Evolutionary conservation across 73 alveolate species (phyloP).

Genomic region (Paramecium biaurelia): DNA sequence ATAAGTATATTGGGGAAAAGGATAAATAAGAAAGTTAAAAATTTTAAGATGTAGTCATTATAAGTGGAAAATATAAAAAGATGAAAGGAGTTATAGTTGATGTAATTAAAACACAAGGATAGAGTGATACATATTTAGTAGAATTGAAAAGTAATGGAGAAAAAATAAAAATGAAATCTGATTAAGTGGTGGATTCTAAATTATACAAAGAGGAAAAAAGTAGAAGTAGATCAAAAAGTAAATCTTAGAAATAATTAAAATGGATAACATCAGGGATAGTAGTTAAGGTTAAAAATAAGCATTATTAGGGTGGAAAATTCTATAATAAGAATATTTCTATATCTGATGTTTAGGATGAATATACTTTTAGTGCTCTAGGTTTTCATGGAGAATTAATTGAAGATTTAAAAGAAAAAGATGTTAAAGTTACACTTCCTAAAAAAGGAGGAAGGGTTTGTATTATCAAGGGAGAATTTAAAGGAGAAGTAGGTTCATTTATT

Average conservation of each 20-base stretch:
- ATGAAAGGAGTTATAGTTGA: background rate
- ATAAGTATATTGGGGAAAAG: background rate
- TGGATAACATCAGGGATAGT: background rate
- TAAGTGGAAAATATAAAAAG: background rate
- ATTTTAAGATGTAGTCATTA: background rate
- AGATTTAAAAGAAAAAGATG: background rate
- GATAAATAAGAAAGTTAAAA: background rate
- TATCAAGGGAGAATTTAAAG: background rate
- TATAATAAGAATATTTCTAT: background rate
- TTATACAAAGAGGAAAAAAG: background rate
- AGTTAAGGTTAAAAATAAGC: background rate
- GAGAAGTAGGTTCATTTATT: background rate
- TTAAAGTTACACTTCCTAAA: background rate
- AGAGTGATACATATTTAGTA: background rate
- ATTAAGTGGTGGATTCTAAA: background rate
- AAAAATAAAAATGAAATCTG: background rate
- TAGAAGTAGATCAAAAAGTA: constrained; percentile 9
- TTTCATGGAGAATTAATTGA: background rate
- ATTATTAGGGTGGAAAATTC: background rate
- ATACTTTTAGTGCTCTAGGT: background rate
- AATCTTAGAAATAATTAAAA: background rate
- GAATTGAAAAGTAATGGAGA: background rate
- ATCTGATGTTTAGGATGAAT: background rate
- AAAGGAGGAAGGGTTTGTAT: background rate
- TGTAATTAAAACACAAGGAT: background rate